Base-by-base conservation (phyloP, 768 basidiomycete species). In the Tephrocybe sp. region DNA sequence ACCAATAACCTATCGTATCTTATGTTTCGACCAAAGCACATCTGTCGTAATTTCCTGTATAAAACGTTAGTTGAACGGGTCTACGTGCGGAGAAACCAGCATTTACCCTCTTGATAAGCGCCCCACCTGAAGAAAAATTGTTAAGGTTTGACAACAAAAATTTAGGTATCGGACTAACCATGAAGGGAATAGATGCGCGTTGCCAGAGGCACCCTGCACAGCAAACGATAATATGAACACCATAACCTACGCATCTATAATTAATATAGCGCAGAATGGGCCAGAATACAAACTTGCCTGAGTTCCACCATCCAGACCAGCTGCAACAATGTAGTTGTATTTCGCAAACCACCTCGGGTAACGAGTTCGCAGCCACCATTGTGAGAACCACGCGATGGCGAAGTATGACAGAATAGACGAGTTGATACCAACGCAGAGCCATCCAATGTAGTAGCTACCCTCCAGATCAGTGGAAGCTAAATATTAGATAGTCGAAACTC, bases 361-460 rank as follows among this genome's bases (percentile, higher is more conserved):
- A 31, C 71, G 68, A 7, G 69, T 75, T 30, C 77, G 64, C 22
- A 76, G 48, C 65, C 66, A 77, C 69, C 71, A 78, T 56, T 80
- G 78, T 1, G 78, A 78, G 35, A 75, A 48, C 57, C 65, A 70
- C 6, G 74, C 75, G 42, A 78, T 57, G 27, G 65, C 49, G 56
- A 77, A 75, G 58, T 74, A 75, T 7, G 61, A 51, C 22, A 67
- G 58, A 57, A 72, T 63, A 1, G 71, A 72, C 9, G 75, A 75
- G 63, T 77, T 78, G 59, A 79, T 78, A 30, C 78, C 78, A 24
- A 73, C 73, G 44, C 73, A 73, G 22, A 79, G 71, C 68, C 72
- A 75, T 49, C 77, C 74, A 38, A 78, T 74, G 58, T 71, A 76
- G 51, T 71, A 74, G 45, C 75, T 76, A 43, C 3, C 11, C 11